Percentiles rank a stretch among this genome's conserved stretches.
These are phyloP conservation scores for Penicillium cinerascens DNA, from an alignment of 495 filamentous ascomycete genomes.

Conservation along the genomic window DNA sequence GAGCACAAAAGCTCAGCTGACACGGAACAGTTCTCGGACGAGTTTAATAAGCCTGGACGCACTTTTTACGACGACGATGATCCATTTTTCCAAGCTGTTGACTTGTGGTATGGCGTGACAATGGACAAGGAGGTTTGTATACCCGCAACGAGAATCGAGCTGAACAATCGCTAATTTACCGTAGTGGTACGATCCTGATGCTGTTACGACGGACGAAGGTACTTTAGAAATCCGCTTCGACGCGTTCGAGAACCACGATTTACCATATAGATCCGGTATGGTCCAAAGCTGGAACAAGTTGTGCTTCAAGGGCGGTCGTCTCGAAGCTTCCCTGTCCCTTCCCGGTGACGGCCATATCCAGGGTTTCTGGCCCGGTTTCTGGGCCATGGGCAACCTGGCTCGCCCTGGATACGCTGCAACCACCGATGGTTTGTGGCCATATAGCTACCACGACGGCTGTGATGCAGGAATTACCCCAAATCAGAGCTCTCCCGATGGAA, in stretches of 20 bases:
- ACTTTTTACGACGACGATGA: conserved; percentile 75
- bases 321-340: conserved; percentile 76
- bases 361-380: conserved; percentile 80
- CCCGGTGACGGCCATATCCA: conserved; percentile 65
- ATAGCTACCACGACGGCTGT: conserved; percentile 69
- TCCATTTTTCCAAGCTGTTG: conserved; percentile 65
- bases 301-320: conserved; percentile 70
- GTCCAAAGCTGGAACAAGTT: conserved; percentile 78
- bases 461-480: conserved; percentile 77
- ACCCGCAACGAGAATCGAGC: background rate
- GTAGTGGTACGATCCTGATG: conserved; percentile 80
- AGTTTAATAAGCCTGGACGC: conserved; percentile 68
- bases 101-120: conserved; percentile 80
- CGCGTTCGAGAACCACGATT: conserved; percentile 61
- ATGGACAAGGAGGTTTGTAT: conserved; percentile 62
- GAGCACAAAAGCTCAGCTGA: background rate
- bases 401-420: conserved; percentile 66
- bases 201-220: conserved; percentile 64
- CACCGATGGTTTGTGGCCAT: conserved; percentile 76
- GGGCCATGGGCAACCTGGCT: conserved; percentile 74
- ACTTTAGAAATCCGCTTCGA: conserved; percentile 66
- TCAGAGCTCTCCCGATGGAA: conserved; percentile 64
- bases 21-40: conserved; percentile 65
- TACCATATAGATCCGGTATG: conserved; percentile 78
- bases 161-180: background rate